phyloP scores from a whole-genome alignment of 176 grass and related monocot genomes.

The Elymus sibiricus region DNA sequence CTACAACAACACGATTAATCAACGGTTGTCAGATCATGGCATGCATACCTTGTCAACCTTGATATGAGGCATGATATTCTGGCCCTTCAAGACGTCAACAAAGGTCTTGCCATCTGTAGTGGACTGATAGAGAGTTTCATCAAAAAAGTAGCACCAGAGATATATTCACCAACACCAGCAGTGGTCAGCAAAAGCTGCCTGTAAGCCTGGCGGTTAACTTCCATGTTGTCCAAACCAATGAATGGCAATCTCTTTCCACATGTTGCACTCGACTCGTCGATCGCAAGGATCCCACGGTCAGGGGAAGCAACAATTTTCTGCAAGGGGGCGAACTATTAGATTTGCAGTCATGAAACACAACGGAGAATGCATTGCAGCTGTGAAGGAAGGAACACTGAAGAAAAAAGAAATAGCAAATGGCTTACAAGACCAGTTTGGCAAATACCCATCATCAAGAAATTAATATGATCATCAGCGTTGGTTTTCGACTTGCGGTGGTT shows the following conservation, averaged over 20 bases:
- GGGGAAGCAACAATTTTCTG: constrained; percentile 94
- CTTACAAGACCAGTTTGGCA: not conserved
- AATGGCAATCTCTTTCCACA: constrained; percentile 88
- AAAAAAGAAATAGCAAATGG: not conserved
- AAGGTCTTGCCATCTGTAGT: constrained; percentile 91
- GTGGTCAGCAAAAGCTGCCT: constrained; percentile 88
- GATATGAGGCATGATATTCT: constrained; percentile 92
- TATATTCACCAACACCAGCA: constrained; percentile 78
- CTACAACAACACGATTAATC: not conserved
- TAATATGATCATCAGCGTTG: not conserved
- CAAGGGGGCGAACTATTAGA: not conserved
- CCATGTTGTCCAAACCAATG: constrained; percentile 88
- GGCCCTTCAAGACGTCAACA: constrained; percentile 75
- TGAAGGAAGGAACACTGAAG: not conserved
- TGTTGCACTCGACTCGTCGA: constrained; percentile 94
- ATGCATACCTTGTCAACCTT: constrained; percentile 93
- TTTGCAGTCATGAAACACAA: not conserved
- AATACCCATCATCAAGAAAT: not conserved
- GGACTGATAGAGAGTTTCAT: constrained; percentile 93
- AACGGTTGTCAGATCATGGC: not conserved
- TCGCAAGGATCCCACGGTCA: constrained; percentile 85
- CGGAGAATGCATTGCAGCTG: not conserved
- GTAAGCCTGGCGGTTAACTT: constrained; percentile 87
- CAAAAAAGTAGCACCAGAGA: constrained; percentile 94
- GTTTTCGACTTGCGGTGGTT: not conserved